Evolutionary conservation across 1,139 yeast genomes (phyloP).

Genomic region (Pichia sp.): DNA sequence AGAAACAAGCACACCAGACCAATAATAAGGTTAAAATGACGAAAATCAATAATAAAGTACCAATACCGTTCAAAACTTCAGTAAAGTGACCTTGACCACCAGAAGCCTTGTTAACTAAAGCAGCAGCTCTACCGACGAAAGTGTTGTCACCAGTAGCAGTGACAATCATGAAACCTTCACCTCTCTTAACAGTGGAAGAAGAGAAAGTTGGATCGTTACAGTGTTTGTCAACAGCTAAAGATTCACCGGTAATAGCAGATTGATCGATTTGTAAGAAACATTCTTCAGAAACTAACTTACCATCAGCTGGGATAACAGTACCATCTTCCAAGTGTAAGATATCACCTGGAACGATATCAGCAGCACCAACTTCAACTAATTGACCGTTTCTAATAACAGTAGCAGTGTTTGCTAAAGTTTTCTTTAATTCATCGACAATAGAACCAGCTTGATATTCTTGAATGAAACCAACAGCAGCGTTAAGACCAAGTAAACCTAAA

Average conservation of each 20-base stretch:
- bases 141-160: constrained; percentile 94
- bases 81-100: constrained; percentile 96
- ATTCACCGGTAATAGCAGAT: constrained; percentile 98
- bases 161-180: constrained; percentile 94
- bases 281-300: constrained; percentile 84
- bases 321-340: constrained; percentile 90
- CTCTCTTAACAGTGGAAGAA: constrained; percentile 93
- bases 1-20: constrained; percentile 94
- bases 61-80: constrained; percentile 96
- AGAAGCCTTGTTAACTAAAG: constrained; percentile 85
- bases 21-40: constrained; percentile 82
- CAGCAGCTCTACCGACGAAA: constrained; percentile 95
- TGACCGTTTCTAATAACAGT: constrained; percentile 79
- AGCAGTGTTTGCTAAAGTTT: constrained; percentile 87
- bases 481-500: constrained; percentile 77
- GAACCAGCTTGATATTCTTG: constrained; percentile 98
- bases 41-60: constrained; percentile 83
- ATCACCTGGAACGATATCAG: constrained; percentile 91
- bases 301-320: constrained; percentile 92
- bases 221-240: constrained; percentile 91
- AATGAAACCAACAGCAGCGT: constrained; percentile 92
- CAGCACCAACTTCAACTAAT: constrained; percentile 63
- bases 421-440: constrained; percentile 89
- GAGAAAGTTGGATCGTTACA: constrained; percentile 86
- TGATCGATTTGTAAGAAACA: constrained; percentile 91